Base-by-base conservation (phyloP, 192 early-diverging fungal species). In the Coemansia sp. region DNA sequence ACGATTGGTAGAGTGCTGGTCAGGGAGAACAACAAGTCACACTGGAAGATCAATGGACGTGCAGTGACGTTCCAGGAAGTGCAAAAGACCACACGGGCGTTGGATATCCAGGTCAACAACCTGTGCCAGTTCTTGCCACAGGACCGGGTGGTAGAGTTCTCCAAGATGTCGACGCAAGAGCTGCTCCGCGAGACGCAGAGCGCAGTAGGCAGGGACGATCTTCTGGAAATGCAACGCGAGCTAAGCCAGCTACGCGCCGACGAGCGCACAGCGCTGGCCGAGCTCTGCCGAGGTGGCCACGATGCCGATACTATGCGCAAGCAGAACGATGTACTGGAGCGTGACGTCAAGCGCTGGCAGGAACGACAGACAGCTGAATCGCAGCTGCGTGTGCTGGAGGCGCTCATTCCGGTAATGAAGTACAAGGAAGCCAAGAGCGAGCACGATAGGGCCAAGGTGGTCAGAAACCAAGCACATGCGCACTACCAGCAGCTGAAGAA, bases 71-170 rank as follows among this genome's bases (percentile, higher is more conserved):
- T 89, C 30, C 82, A 80, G 29, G 88, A 88, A 23, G 85, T 97
- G 6, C 67, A 84, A 47, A 79, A 82, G n/a, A 82, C 71, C 8
- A 86, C 93, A 13, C 50, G 62, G 27, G 54, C 65, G 9, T 73
- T 96, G 55, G 84, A 90, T 55, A 91, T 99, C 55, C 95, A 99
- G 62, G 94, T 97, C 40, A 90, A 95, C 75, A 99, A 98, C 64
- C 72, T 99, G 45, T 99, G 97, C 72, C 96, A 97, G 77, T 97
- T 99, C 62, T 75, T 99, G 57, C 97, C 97, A 7, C 97, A 99
- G 68, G 97, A 99, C 74, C 83, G 86, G 54, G 97, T 99, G 6
- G 84, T 87, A 6, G 92, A 93, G 60, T 99, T 99, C 67, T 93
- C 95, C 5, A 87, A 91, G 81, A 86, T 98, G 86, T 79, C 84